Evolutionary conservation across 1,139 yeast genomes (phyloP).

Genomic region (Pichia terricola): DNA sequence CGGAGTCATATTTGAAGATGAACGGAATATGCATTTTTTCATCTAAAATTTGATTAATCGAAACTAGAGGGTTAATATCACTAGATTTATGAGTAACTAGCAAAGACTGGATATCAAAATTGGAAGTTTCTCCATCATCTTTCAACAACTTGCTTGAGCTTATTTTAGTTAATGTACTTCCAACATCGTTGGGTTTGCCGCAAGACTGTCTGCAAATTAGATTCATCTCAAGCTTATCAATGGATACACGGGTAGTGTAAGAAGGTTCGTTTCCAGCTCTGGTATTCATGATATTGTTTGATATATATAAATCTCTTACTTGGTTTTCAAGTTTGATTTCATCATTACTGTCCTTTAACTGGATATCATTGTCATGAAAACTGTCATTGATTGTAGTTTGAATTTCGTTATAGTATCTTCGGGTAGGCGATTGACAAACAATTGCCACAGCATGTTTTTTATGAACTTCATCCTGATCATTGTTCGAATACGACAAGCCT

Average conservation of each 20-base stretch:
- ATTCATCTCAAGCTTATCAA: slow-evolving; percentile 11
- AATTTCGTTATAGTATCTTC: neutral
- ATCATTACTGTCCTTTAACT: slow-evolving; percentile 12
- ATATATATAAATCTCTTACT: slow-evolving; percentile 24
- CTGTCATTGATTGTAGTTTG: slow-evolving; percentile 1
- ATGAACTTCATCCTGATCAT: slow-evolving; percentile 9
- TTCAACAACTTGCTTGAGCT: slow-evolving; percentile 11
- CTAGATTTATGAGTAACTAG: slow-evolving; percentile 15
- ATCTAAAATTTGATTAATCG: slow-evolving; percentile 31
- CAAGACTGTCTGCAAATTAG: slow-evolving; percentile 3
- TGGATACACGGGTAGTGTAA: neutral
- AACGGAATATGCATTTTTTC: slow-evolving; percentile 62
- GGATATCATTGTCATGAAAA: neutral
- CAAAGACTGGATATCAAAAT: slow-evolving; percentile 23
- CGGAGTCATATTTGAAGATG: slow-evolving; percentile 60
- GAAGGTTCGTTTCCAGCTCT: neutral
- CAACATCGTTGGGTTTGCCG: slow-evolving; percentile 4
- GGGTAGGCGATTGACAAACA: slow-evolving; percentile 11
- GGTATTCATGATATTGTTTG: slow-evolving; percentile 1
- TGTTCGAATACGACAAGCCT: neutral
- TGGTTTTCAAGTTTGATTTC: slow-evolving; percentile 23
- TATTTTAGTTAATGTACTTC: slow-evolving; percentile 8
- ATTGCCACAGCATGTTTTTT: slow-evolving; percentile 14
- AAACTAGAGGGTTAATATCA: slow-evolving; percentile 9
- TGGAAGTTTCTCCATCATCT: slow-evolving; percentile 14